These are phyloP conservation scores for Colletotrichum neosansevieriae DNA, from an alignment of 2,329 filamentous ascomycete genomes.

Conservation along the genomic window DNA sequence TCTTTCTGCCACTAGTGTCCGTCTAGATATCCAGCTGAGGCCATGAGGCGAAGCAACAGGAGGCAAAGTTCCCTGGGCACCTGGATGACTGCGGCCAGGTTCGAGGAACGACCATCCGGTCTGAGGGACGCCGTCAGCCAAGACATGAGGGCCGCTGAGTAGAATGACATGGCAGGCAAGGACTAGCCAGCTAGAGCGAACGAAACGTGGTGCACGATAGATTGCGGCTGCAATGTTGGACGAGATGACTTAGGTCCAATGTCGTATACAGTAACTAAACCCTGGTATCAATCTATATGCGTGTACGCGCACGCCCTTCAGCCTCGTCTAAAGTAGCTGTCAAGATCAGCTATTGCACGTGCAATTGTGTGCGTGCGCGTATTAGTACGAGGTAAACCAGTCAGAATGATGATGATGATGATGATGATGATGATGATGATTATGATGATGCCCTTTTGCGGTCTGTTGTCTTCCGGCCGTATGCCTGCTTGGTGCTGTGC, in stretches of 20 bases:
- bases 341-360: slow-evolving; percentile 1
- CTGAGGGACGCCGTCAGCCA: background rate
- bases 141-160: background rate
- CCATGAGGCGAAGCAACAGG: background rate
- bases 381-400: slow-evolving; percentile 7
- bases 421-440: too few relatives aligned
- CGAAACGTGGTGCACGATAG: background rate
- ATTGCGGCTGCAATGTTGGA: background rate
- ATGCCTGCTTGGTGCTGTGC: slow-evolving; percentile 17
- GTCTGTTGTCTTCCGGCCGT: slow-evolving; percentile 15
- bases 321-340: slow-evolving; percentile 10
- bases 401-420: background rate
- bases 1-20: background rate
- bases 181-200: background rate
- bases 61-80: too few relatives aligned
- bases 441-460: background rate
- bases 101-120: background rate
- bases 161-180: background rate
- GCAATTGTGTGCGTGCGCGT: slow-evolving; percentile 2
- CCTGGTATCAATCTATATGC: slow-evolving; percentile 34
- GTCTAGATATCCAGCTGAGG: slow-evolving; percentile 3
- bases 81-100: background rate
- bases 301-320: slow-evolving; percentile 16
- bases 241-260: background rate
- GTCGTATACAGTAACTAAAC: background rate